Evolutionary conservation across 179 eudicot genomes (phyloP), one percentile per base, ranked within the genome.

Genomic region (Pouteria campechiana): DNA sequence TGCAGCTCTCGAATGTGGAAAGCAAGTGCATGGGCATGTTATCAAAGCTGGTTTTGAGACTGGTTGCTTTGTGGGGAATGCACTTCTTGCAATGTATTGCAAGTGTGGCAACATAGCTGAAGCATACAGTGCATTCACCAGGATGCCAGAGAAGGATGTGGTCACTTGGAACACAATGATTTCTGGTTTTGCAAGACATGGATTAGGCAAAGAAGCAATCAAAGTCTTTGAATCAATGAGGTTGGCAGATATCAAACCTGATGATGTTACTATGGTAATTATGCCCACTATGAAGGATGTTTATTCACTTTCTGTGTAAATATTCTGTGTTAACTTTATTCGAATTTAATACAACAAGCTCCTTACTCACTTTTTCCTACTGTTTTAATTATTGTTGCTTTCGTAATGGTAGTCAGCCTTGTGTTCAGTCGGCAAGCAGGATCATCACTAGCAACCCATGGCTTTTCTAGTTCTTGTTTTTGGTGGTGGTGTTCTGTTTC

Each of bases 101-200:
- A 75, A 74, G 51, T 78, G 87, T 61, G 93, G 93, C 46, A 65
- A 72, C 58, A 78, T 78, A 32, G 77, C 69, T 5, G 93, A 82
- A 77, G 93, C 93, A 2, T 50, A 68, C 32, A 25, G 37, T 57
- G 78, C 75, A 25, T 82, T 82, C 50, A 52, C 47, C 32, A 52
- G 28, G 20, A 75, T 78, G 37, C 20, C 36, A 32, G 83, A 72
- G 41, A 82, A 75, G 50, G 93, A 82, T 27, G 47, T 50, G 7
- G 76, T 81, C 17, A 74, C 93, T 11, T 81, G 93, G 93, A 81
- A 81, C 51, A 81, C 87, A 23, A 75, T 82, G 59, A 75, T 82
- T 52, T 67, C 60, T 60, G 93, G 93, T 48, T 78, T 66, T 63
- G 80, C 93, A 37, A 65, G 87, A 32, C 86, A 82, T 57, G 93